Conservation (phyloP, 2,329 filamentous ascomycete genomes). For the Podosphaera xanthii region DNA sequence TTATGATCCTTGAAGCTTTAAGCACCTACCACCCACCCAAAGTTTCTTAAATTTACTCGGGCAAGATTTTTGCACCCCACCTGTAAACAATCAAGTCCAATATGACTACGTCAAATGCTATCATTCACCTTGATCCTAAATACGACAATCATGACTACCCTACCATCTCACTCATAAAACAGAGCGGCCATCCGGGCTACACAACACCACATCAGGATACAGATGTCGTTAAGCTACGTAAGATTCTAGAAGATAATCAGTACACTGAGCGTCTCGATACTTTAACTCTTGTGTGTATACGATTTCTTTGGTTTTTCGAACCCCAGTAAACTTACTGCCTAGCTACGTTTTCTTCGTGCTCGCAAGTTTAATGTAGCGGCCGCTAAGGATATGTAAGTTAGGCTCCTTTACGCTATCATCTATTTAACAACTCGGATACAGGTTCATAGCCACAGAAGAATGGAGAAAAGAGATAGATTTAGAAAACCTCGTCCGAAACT, state of each 20-base stretch:
- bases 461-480: slow-evolving; percentile 79
- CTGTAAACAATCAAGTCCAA: background rate
- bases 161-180: slow-evolving; percentile 44
- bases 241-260: slow-evolving; percentile 63
- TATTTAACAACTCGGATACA: slow-evolving; percentile 19
- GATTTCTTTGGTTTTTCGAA: background rate
- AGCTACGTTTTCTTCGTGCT: slow-evolving; percentile 79
- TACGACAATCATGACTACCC: slow-evolving; percentile 95
- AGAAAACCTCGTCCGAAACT: slow-evolving; percentile 56
- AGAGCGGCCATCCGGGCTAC: slow-evolving; percentile 67
- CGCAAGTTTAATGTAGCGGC: slow-evolving; percentile 80
- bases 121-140: slow-evolving; percentile 47
- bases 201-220: slow-evolving; percentile 74
- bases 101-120: slow-evolving; percentile 11
- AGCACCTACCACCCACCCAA: slow-evolving; percentile 1
- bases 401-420: slow-evolving; percentile 1
- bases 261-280: slow-evolving; percentile 75
- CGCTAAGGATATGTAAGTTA: slow-evolving; percentile 64
- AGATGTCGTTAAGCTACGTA: slow-evolving; percentile 64
- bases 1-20: too few species aligned
- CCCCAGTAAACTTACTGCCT: slow-evolving; percentile 3
- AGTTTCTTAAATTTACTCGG: background rate
- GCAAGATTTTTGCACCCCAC: background rate
- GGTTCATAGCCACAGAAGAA: slow-evolving; percentile 76
- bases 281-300: slow-evolving; percentile 50